Evolutionary conservation across 371 early-diverging fungal species (phyloP), one percentile per base, ranked within the genome.

Genomic region (Mucor circinelloides): DNA sequence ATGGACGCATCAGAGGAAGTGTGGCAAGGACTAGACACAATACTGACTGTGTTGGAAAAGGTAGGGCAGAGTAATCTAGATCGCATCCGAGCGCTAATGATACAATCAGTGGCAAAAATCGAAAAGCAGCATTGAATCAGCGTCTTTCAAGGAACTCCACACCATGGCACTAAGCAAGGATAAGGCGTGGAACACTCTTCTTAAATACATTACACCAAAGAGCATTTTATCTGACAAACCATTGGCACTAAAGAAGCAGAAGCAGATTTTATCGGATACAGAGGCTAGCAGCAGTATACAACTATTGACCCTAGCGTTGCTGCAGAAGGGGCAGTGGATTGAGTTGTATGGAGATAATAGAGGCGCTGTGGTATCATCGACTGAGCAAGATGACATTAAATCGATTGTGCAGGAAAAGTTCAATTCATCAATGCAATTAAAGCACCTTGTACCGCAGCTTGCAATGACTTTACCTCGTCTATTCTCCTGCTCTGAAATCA

Each of bases 241-340:
- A 10, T 19, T 65, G 3, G 13, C 61, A 0, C 1, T 21, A 2
- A 64, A 61, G 23, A 60, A 46, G 12, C 60, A 55, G 21, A 54
- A 38, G 28, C 19, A 60, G 13, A 21, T 69, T 19, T 13, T 60
- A 15, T 50, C 50, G 19, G 57, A 44, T 15, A 13, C 57, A 17
- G 27, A 34, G 2, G 15, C 60, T 10, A 23, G 9, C 3, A 23
- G 13, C 13, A 64, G 61, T 8, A 19, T 61, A 0, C 13, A 48
- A 25, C 1, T 69, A 8, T 25, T 64, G 2, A 25, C 48, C 6
- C 13, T 50, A 9, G 13, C 50, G 23, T 21, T 69, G n/a, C 50
- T 69, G 28, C 70, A 69, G 50, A 64, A 60, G n/a, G 57, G 57
- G 0, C 38, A 52, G 5, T 55, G 60, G 34, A 30, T 34, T 15